Percentiles rank a stretch among this genome's conserved stretches.
phyloP scores from a whole-genome alignment of 768 basidiomycete genomes.

The Serendipita sp. region DNA sequence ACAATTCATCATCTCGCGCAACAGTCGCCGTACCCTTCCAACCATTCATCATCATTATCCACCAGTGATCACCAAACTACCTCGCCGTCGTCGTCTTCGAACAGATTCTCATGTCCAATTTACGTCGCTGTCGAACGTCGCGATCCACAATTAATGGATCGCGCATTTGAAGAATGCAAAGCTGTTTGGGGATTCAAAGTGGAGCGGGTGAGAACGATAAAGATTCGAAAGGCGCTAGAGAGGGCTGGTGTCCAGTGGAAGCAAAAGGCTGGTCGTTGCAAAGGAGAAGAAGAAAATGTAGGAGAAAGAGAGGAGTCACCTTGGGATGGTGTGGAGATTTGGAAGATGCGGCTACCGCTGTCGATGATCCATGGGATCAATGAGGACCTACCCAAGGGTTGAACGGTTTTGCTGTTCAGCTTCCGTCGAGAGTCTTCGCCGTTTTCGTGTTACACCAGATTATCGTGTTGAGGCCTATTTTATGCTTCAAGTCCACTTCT shows the following conservation, averaged over 20 bases:
- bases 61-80: too few species aligned
- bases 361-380: too few species aligned
- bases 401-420: too few species aligned
- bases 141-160: conserved; percentile 49
- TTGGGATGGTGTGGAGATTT: conserved; percentile 74
- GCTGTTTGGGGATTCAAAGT: conserved; percentile 40
- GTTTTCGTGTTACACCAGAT: too few species aligned
- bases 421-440: too few species aligned
- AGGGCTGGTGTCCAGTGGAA: conserved; percentile 45
- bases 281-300: too few species aligned
- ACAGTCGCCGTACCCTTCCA: conserved; percentile 1
- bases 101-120: conserved; percentile 29
- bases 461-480: too few species aligned
- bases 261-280: conserved; percentile 28
- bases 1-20: conserved; percentile 41
- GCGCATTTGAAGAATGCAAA: conserved; percentile 40
- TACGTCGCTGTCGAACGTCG: conserved; percentile 62
- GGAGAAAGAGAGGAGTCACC: background rate
- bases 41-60: conserved; percentile 16
- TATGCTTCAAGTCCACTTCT: too few species aligned
- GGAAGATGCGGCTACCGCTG: conserved; percentile 38
- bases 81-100: too few species aligned
- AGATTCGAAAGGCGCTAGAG: conserved; percentile 43
- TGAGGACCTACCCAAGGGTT: too few species aligned
- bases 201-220: conserved; percentile 41